Conservation (phyloP, 176 grass and related monocot genomes). For the Eleusine coracana region DNA sequence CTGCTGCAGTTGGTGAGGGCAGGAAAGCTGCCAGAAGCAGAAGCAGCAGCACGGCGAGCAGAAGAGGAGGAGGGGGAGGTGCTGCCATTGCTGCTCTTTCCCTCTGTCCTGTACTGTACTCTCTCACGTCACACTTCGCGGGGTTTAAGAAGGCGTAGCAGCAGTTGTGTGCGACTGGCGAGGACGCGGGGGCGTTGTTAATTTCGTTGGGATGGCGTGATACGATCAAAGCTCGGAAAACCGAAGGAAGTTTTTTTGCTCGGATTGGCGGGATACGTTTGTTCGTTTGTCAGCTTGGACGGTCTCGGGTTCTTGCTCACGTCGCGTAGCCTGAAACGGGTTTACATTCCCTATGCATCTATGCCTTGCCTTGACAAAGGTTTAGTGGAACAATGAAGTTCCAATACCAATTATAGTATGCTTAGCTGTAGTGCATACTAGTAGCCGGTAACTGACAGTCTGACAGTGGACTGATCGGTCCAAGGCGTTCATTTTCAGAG, state of each 20-base stretch:
- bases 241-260: not conserved
- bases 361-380: not conserved
- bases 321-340: not conserved
- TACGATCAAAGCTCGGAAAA: constrained; percentile 2
- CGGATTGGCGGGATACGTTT: not conserved
- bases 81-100: constrained; percentile 13
- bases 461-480: not conserved
- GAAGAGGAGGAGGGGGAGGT: not conserved
- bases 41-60: not conserved
- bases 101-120: not conserved
- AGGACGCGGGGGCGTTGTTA: not conserved
- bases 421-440: not conserved
- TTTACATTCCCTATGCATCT: not conserved
- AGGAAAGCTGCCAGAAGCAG: not conserved
- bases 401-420: not conserved
- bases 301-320: not conserved
- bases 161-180: not conserved
- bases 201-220: not conserved
- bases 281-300: not conserved
- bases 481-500: not conserved
- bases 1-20: not conserved
- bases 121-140: not conserved
- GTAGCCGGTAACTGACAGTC: not conserved
- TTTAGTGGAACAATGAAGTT: not conserved
- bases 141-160: not conserved